A percentile compares a stretch with the other conserved stretches of the same genome.
Evolutionary conservation across 352 stramenopile genomes (phyloP).

Genomic region (Peronospora destructor): DNA sequence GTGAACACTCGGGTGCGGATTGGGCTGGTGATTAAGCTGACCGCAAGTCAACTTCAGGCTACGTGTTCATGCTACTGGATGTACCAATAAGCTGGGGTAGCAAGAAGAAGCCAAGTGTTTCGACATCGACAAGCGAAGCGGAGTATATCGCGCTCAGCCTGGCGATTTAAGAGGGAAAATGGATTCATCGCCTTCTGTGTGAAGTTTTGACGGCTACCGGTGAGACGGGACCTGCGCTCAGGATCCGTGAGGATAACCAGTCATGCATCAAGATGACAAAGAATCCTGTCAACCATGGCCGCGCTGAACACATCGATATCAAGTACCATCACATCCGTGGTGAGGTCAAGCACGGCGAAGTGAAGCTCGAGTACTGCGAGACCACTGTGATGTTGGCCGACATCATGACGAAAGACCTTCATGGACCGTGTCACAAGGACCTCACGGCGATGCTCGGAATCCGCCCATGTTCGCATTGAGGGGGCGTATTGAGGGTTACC

Average conservation of each 20-base stretch:
- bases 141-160: slow-evolving; percentile 11
- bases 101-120: slow-evolving; percentile 3
- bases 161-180: too few species aligned
- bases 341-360: too few species aligned
- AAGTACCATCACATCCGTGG: too few species aligned
- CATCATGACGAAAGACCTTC: too few species aligned
- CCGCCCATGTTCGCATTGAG: too few species aligned
- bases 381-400: too few species aligned
- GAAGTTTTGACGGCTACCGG: too few species aligned
- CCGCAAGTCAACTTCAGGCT: slow-evolving; percentile 10
- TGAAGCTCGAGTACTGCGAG: too few species aligned
- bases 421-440: slow-evolving; percentile 3
- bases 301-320: slow-evolving; percentile 31
- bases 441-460: slow-evolving; percentile 2
- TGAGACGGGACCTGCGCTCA: slow-evolving; percentile 3
- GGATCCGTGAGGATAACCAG: slow-evolving; percentile 8
- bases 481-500: too few species aligned
- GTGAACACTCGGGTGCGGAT: slow-evolving; percentile 9
- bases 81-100: not conserved
- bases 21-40: slow-evolving; percentile 7
- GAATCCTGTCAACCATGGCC: slow-evolving; percentile 18
- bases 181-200: too few species aligned
- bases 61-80: slow-evolving; percentile 5
- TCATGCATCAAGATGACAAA: too few species aligned
- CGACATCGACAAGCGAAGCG: slow-evolving; percentile 5